Percentiles rank a stretch among this genome's conserved stretches.
phyloP scores from a whole-genome alignment of 208 protist genomes.

The Phytomonas serpens region DNA sequence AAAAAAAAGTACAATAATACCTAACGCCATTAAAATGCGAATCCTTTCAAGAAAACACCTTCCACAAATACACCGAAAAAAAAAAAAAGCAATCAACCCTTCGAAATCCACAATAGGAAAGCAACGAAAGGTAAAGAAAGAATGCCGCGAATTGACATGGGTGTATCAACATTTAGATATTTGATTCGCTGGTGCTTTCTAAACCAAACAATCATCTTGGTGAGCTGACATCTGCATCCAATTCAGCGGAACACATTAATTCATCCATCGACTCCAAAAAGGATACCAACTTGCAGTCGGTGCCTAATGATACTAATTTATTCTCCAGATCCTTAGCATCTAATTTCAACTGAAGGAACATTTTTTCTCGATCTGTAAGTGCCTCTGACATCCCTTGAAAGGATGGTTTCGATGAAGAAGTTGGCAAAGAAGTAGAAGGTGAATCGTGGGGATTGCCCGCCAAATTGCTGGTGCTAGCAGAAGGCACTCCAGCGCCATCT shows the following conservation, averaged over 20 bases:
- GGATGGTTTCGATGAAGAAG: neutral
- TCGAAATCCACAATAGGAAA: neutral
- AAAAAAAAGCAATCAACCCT: neutral
- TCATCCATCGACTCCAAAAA: neutral
- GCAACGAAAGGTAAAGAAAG: neutral
- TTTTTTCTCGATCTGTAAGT: constrained; percentile 80
- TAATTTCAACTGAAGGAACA: constrained; percentile 77
- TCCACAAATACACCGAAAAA: neutral
- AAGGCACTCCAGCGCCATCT: constrained; percentile 19
- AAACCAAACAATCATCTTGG: neutral
- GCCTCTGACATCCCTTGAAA: constrained; percentile 38
- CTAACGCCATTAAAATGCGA: neutral
- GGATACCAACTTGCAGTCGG: neutral
- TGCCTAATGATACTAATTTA: constrained; percentile 7
- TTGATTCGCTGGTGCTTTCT: neutral
- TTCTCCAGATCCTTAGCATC: constrained; percentile 49
- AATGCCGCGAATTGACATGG: neutral
- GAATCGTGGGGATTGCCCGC: neutral
- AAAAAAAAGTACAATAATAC: neutral
- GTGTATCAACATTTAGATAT: neutral
- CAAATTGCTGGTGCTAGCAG: constrained; percentile 9
- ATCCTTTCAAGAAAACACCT: neutral
- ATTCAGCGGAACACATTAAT: neutral
- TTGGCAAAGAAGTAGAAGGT: neutral
- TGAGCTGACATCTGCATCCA: neutral